phyloP scores from a whole-genome alignment of 163 green algal species.

The Picocystis sp. region DNA sequence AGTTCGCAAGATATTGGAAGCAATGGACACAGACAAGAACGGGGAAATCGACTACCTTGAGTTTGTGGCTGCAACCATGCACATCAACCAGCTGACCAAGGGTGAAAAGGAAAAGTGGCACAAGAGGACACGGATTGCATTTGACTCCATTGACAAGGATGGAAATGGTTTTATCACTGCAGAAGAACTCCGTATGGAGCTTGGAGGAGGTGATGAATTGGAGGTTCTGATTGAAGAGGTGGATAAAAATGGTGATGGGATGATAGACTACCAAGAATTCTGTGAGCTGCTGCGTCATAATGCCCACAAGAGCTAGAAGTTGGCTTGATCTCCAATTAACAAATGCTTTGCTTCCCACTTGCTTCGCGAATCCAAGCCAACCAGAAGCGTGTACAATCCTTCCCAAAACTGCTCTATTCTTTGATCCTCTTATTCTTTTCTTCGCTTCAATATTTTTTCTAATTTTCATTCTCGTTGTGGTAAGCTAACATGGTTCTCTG shows the following conservation, averaged over 20 bases:
- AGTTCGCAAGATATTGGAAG: no score
- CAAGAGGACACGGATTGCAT: slow-evolving; percentile 17
- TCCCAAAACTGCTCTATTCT: no score
- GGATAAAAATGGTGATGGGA: slow-evolving; percentile 15
- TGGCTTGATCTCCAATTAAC: no score
- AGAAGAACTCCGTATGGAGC: slow-evolving; percentile 28
- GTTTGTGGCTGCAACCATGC: slow-evolving; percentile 21
- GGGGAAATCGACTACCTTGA: slow-evolving; percentile 24
- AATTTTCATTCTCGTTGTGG: no score
- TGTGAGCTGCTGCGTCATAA: no score
- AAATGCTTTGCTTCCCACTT: no score
- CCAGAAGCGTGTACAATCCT: no score
- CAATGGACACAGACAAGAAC: slow-evolving; percentile 18
- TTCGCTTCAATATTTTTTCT: no score
- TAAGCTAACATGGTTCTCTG: no score
- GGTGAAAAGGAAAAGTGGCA: slow-evolving; percentile 21
- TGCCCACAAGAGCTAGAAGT: no score
- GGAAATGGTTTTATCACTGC: slow-evolving; percentile 41
- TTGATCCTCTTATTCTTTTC: no score
- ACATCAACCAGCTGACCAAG: slow-evolving; percentile 17
- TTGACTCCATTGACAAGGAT: slow-evolving; percentile 41
- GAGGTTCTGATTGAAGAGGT: slow-evolving; percentile 19
- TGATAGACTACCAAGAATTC: slow-evolving; percentile 17
- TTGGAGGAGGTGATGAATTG: slow-evolving; percentile 8
- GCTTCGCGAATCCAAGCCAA: no score